These are phyloP conservation scores for Pachysandra terminalis DNA, from an alignment of 164 flowering plant genomes.

Conservation along the genomic window DNA sequence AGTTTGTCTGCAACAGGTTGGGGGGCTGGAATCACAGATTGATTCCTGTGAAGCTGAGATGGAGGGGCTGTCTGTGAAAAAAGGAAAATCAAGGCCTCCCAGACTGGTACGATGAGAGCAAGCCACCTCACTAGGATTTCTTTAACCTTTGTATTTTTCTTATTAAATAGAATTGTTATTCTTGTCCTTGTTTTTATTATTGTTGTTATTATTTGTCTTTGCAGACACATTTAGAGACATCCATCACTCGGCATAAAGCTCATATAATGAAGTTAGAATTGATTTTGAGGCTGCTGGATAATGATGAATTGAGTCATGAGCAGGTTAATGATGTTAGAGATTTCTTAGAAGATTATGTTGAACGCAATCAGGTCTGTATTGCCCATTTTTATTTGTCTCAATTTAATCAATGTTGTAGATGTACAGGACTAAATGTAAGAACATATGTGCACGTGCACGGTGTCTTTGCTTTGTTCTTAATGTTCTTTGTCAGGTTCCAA, in stretches of 20 bases:
- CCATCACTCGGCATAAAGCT: conserved; percentile 87
- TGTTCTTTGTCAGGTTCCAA: neutral
- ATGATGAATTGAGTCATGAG: conserved; percentile 97
- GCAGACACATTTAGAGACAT: conserved; percentile 90
- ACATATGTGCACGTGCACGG: too few species aligned
- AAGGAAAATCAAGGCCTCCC: conserved; percentile 95
- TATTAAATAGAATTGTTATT: neutral
- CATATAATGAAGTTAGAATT: conserved; percentile 92
- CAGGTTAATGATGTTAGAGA: conserved; percentile 96
- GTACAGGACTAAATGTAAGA: too few species aligned
- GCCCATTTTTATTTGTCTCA: too few species aligned
- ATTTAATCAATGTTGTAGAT: too few species aligned
- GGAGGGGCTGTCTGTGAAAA: conserved; percentile 88
- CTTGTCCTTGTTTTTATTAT: too few species aligned
- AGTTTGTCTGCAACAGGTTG: conserved; percentile 46
- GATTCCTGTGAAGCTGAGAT: conserved; percentile 94
- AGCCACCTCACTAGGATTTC: neutral
- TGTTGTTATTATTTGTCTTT: conserved; percentile 8
- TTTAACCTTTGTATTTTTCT: neutral
- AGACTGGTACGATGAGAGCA: conserved; percentile 60
- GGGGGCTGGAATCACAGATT: conserved; percentile 88
- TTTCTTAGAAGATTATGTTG: conserved; percentile 92
- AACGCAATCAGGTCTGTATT: conserved; percentile 87
- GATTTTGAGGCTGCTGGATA: conserved; percentile 88
- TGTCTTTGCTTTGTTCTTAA: neutral